Conservation (phyloP, 768 basidiomycete genomes). For the Dacryopinax spathularia region DNA sequence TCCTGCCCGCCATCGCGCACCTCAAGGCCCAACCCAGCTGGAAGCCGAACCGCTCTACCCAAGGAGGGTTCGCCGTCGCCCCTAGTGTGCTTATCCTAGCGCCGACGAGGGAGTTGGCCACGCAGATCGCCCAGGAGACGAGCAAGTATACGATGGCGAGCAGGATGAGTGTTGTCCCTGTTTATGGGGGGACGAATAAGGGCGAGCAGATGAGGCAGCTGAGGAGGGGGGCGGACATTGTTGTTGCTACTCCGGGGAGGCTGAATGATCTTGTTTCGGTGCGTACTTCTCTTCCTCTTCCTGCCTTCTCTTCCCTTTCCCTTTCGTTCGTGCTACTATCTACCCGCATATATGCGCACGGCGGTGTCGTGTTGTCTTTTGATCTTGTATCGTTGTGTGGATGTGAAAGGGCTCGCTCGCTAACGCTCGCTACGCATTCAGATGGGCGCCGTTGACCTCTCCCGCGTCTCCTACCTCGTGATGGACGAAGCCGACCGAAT, state of each 20-base stretch:
- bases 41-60: background rate
- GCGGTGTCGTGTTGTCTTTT: no score
- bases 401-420: no score
- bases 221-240: constrained; percentile 78
- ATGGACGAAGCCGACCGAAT: constrained; percentile 36
- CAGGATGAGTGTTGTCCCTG: background rate
- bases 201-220: constrained; percentile 48
- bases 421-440: constrained; percentile 21
- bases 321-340: constrained; percentile 4
- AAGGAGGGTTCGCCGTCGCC: background rate
- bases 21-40: background rate
- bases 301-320: background rate
- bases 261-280: constrained; percentile 28
- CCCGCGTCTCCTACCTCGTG: constrained; percentile 31
- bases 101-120: constrained; percentile 32
- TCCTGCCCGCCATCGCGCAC: constrained; percentile 23
- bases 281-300: background rate
- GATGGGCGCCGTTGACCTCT: constrained; percentile 30
- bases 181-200: constrained; percentile 20
- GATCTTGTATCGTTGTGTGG: no score
- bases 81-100: constrained; percentile 23
- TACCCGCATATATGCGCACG: no score
- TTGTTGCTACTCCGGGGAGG: constrained; percentile 33
- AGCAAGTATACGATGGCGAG: constrained; percentile 9
- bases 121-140: constrained; percentile 29